Evolutionary conservation across 1,284 basidiomycete species (phyloP), one percentile per base, ranked within the genome.

Genomic region (Ceratobasidium theobromae): DNA sequence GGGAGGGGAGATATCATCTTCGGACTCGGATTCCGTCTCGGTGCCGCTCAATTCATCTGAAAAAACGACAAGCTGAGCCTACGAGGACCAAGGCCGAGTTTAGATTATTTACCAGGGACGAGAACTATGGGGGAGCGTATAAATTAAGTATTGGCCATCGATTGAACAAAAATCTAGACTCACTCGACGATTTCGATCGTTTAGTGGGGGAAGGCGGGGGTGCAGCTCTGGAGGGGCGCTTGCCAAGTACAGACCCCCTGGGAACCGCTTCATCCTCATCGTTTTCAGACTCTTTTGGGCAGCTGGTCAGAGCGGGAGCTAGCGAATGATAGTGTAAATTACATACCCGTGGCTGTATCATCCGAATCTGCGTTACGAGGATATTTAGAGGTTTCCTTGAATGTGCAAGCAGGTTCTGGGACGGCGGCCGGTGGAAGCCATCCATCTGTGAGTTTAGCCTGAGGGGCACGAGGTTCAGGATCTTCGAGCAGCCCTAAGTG

Each of bases 1-100:
- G 8, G 64, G 43, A 25, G 33, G 54, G 9, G 23, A 27, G 32
- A 18, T 53, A 35, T 69, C 68, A 27, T 69, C 58, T 4, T 65
- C 68, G 8, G 65, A 54, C 53, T 71, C 67, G 28, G 65, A 65
- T 30, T 52, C 65, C 14, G 67, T 68, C 23, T 53, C 66, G 3
- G 65, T 33, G n/a, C 18, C 66, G 18, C 38, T 57, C n/a, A 49
- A 45, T 6, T 38, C 9, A 33, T 11, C 57, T 62, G 57, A n/a
- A n/a, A n/a, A n/a, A n/a, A n/a, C n/a, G n/a, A n/a, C n/a, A n/a
- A n/a, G n/a, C n/a, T n/a, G n/a, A n/a, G n/a, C n/a, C n/a, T n/a
- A n/a, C n/a, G n/a, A n/a, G n/a, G n/a, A n/a, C n/a, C n/a, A n/a
- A n/a, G n/a, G n/a, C n/a, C n/a, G n/a, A n/a, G n/a, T n/a, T n/a